Conservation (phyloP, 306 rosid species). For the Begonia fuchsioides region DNA sequence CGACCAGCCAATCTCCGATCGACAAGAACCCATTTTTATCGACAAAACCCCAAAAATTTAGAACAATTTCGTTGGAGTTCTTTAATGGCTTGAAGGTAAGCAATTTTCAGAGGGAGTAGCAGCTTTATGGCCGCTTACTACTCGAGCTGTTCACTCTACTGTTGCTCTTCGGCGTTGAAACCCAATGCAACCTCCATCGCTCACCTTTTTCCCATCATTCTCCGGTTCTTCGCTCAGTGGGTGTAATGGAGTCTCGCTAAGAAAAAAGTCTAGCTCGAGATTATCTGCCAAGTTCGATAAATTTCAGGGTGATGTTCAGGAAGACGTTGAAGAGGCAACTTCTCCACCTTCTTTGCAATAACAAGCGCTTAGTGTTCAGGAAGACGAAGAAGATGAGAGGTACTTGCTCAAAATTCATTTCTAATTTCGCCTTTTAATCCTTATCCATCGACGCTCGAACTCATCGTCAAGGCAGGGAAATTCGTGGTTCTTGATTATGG, state of each 20-base stretch:
- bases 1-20: too few species aligned
- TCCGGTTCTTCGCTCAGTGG: slow-evolving; percentile 21
- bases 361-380: slow-evolving; percentile 8
- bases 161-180: slow-evolving; percentile 14
- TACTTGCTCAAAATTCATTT: slow-evolving; percentile 7
- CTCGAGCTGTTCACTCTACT: slow-evolving; percentile 25
- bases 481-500: slow-evolving; percentile 31
- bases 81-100: neutral
- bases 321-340: slow-evolving; percentile 15
- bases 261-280: slow-evolving; percentile 20
- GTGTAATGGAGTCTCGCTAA: slow-evolving; percentile 19
- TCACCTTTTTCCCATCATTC: slow-evolving; percentile 27
- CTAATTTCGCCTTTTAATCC: neutral
- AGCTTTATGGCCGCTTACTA: slow-evolving; percentile 45
- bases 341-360: slow-evolving; percentile 17
- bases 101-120: neutral
- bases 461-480: slow-evolving; percentile 11
- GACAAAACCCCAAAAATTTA: too few species aligned
- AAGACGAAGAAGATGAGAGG: slow-evolving; percentile 71
- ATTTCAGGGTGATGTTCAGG: slow-evolving; percentile 40
- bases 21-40: too few species aligned
- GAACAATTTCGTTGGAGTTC: neutral
- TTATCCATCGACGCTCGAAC: slow-evolving; percentile 1
- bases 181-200: slow-evolving; percentile 35
- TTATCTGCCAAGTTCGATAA: slow-evolving; percentile 70